A percentile compares a stretch with the other conserved stretches of the same genome.
These are phyloP conservation scores for Rhodotorula sp. DNA, from an alignment of 1,284 basidiomycete species.

Conservation along the genomic window DNA sequence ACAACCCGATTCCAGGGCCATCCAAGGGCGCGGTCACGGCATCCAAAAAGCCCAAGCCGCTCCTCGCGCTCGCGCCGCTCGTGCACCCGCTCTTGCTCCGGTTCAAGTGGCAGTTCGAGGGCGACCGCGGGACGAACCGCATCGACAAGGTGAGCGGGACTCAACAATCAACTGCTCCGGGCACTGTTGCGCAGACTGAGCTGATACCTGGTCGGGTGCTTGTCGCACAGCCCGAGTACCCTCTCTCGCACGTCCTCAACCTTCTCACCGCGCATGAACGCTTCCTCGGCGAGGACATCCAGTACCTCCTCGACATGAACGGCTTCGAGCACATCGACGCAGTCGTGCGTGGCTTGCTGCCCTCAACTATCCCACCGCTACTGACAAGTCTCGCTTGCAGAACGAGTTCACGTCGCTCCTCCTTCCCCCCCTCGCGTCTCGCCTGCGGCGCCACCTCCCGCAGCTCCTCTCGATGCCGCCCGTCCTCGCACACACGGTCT, in stretches of 20 bases:
- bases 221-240: slow-evolving; percentile 83
- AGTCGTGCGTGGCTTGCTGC: slow-evolving; percentile 60
- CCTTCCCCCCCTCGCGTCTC: slow-evolving; percentile 49
- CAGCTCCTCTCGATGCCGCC: slow-evolving; percentile 74
- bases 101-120: slow-evolving; percentile 96
- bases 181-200: not conserved
- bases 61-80: slow-evolving; percentile 78
- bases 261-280: slow-evolving; percentile 73
- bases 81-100: slow-evolving; percentile 78
- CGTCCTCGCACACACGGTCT: slow-evolving; percentile 90
- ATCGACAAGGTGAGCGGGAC: slow-evolving; percentile 73
- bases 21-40: not conserved
- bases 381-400: slow-evolving; percentile 52
- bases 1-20: slow-evolving; percentile 14
- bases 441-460: slow-evolving; percentile 73
- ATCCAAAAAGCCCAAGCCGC: slow-evolving; percentile 56
- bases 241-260: slow-evolving; percentile 85
- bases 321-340: slow-evolving; percentile 69
- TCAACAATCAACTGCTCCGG: not conserved
- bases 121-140: slow-evolving; percentile 79
- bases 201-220: not conserved
- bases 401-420: slow-evolving; percentile 58
- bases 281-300: slow-evolving; percentile 75
- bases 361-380: slow-evolving; percentile 20
- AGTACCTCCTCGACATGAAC: slow-evolving; percentile 66